Evolutionary conservation across 1,284 basidiomycete species (phyloP).

Genomic region (Meira miltonrushii): DNA sequence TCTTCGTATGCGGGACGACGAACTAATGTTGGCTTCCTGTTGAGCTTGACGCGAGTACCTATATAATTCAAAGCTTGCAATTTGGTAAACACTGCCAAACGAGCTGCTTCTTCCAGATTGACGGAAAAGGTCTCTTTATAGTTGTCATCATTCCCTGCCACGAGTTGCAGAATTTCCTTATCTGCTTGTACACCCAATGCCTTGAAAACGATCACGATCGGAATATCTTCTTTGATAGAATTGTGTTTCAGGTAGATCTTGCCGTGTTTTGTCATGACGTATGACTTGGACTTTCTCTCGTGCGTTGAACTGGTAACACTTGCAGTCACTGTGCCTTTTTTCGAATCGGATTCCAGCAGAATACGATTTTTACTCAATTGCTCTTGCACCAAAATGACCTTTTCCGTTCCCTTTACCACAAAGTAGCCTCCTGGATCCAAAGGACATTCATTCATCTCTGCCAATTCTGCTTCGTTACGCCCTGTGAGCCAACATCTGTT

Average conservation of each 20-base stretch:
- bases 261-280: slow-evolving; percentile 88
- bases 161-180: slow-evolving; percentile 92
- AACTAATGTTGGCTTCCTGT: slow-evolving; percentile 60
- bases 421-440: slow-evolving; percentile 98
- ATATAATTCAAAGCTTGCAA: slow-evolving; percentile 95
- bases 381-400: slow-evolving; percentile 98
- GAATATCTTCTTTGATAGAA: slow-evolving; percentile 93
- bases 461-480: slow-evolving; percentile 72
- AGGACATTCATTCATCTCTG: slow-evolving; percentile 92
- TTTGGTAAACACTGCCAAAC: slow-evolving; percentile 69
- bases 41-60: slow-evolving; percentile 83
- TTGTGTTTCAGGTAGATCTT: slow-evolving; percentile 97
- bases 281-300: slow-evolving; percentile 97
- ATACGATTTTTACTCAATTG: slow-evolving; percentile 99
- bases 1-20: slow-evolving; percentile 86
- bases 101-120: slow-evolving; percentile 82
- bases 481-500: slow-evolving; percentile 78
- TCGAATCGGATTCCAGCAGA: slow-evolving; percentile 75
- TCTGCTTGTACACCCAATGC: slow-evolving; percentile 85
- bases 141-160: slow-evolving; percentile 83
- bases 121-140: slow-evolving; percentile 85
- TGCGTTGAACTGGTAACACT: slow-evolving; percentile 93
- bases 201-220: slow-evolving; percentile 91
- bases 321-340: slow-evolving; percentile 87
- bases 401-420: slow-evolving; percentile 98